These are phyloP conservation scores for Sphagnum contortum DNA, from an alignment of 225 moss, liverwort and hornwort genomes.

Conservation along the genomic window DNA sequence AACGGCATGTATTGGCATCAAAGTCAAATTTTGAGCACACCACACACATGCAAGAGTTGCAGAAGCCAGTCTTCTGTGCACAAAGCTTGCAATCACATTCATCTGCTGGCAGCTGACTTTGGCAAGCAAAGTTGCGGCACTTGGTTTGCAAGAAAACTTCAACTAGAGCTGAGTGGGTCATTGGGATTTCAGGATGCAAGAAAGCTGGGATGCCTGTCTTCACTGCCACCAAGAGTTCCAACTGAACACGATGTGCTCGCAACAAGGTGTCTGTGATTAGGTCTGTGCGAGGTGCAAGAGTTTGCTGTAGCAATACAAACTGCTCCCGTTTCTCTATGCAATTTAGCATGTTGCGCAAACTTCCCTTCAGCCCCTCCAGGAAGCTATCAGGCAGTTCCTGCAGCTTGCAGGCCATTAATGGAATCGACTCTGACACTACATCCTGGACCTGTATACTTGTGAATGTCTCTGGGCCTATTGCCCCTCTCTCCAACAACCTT, in stretches of 20 bases:
- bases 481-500: conserved; percentile 35
- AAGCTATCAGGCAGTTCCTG: conserved; percentile 69
- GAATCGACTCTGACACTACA: conserved; percentile 75
- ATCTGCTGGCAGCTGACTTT: conserved; percentile 80
- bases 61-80: conserved; percentile 84
- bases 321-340: conserved; percentile 83
- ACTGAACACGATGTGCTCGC: conserved; percentile 74
- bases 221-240: conserved; percentile 84
- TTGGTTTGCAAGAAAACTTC: conserved; percentile 81
- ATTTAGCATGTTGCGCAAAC: conserved; percentile 71
- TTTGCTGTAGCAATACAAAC: conserved; percentile 76
- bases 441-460: conserved; percentile 65
- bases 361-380: conserved; percentile 65
- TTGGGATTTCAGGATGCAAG: conserved; percentile 67
- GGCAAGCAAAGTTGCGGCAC: conserved; percentile 82
- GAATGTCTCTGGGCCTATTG: conserved; percentile 45
- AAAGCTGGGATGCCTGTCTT: conserved; percentile 92
- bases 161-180: conserved; percentile 63
- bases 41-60: conserved; percentile 98
- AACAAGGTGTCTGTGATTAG: conserved; percentile 60
- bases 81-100: conserved; percentile 95
- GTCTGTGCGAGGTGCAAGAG: conserved; percentile 61
- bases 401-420: conserved; percentile 68
- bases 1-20: conserved; percentile 90
- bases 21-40: conserved; percentile 97